phyloP scores from a whole-genome alignment of 805 yeast species.

The Sporopachydermia lactativora region DNA sequence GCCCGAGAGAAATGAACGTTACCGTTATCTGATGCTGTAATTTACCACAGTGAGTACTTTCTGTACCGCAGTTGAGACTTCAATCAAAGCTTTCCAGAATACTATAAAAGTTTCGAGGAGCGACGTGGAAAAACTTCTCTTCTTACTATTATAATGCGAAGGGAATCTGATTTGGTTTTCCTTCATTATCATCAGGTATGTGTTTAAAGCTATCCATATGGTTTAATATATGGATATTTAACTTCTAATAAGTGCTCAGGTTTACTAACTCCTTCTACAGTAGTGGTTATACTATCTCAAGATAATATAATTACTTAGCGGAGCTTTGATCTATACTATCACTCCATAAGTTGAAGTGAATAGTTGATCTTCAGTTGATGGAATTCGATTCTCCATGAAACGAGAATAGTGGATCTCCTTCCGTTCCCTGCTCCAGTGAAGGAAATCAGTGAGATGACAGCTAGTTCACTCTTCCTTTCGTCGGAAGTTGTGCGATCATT shows the following conservation, averaged over 20 bases:
- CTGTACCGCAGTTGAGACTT: no score
- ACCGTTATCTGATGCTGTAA: background rate
- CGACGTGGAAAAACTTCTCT: no score
- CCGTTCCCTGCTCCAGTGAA: constrained; percentile 26
- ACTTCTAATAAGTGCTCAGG: no score
- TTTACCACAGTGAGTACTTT: background rate
- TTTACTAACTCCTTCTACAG: no score
- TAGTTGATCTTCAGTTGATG: constrained; percentile 14
- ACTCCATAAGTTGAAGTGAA: constrained; percentile 7
- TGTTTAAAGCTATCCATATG: background rate
- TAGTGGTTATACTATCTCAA: constrained; percentile 15
- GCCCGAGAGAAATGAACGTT: no score
- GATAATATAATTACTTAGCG: constrained; percentile 13
- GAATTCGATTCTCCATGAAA: constrained; percentile 12
- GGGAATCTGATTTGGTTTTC: background rate
- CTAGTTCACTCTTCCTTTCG: constrained; percentile 11
- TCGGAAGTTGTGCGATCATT: constrained; percentile 12
- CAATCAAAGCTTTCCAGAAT: no score
- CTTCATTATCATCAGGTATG: constrained; percentile 1
- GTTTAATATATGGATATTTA: background rate
- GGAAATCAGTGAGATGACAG: constrained; percentile 16
- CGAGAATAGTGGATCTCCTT: constrained; percentile 16
- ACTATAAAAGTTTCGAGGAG: no score
- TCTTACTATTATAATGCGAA: background rate
- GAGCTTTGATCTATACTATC: constrained; percentile 8